Conservation (phyloP, 2,329 filamentous ascomycete species). For the Aciculosporium take region DNA sequence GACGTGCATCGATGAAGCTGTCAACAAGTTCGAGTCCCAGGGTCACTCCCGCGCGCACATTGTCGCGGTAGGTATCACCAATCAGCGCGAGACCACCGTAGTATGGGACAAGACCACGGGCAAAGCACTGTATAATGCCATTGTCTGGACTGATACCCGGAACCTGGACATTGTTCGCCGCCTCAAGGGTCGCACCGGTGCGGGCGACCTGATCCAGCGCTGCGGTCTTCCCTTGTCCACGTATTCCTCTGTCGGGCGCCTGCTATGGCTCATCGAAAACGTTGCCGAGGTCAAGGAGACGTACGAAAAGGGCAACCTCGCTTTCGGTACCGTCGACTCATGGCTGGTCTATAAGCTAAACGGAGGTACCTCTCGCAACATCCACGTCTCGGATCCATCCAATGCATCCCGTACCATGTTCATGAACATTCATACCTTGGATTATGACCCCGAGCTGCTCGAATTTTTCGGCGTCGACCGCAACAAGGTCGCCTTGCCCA, state of each 20-base stretch:
- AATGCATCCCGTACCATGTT: constrained; percentile 85
- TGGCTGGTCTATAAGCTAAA: constrained; percentile 74
- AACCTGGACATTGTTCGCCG: constrained; percentile 58
- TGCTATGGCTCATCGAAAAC: constrained; percentile 64
- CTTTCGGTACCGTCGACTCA: constrained; percentile 68
- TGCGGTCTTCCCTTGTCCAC: constrained; percentile 71
- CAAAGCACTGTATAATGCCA: constrained; percentile 64
- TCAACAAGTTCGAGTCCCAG: constrained; percentile 50
- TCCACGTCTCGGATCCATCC: constrained; percentile 64
- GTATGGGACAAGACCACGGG: constrained; percentile 69
- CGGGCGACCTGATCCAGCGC: constrained; percentile 50
- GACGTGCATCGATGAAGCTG: constrained; percentile 61
- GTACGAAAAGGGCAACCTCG: constrained; percentile 56
- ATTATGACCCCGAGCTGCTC: constrained; percentile 60
- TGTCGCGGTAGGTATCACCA: constrained; percentile 65
- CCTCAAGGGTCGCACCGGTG: constrained; percentile 50
- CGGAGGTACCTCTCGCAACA: constrained; percentile 47
- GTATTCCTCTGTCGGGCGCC: constrained; percentile 66
- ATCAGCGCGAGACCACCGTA: constrained; percentile 70
- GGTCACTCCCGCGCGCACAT: constrained; percentile 57
- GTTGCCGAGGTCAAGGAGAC: constrained; percentile 50
- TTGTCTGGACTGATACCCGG: constrained; percentile 77
- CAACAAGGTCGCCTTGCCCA: constrained; percentile 57
- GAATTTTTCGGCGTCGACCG: constrained; percentile 62
- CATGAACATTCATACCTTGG: constrained; percentile 62